These are phyloP conservation scores for Rhizophagus prolifer DNA, from an alignment of 192 early-diverging fungal genomes.

Conservation along the genomic window DNA sequence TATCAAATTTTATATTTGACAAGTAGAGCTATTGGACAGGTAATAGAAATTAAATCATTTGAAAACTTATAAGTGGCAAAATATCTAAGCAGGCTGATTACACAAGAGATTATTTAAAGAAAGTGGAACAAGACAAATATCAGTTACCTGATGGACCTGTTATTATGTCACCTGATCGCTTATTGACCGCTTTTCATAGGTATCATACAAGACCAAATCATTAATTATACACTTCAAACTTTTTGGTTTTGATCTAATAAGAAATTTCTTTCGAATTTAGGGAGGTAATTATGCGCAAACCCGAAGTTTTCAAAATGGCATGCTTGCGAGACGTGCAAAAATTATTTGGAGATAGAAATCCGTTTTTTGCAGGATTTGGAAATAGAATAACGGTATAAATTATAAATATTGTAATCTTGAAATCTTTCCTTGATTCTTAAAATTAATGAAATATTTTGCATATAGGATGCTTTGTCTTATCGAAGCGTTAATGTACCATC, in stretches of 20 bases:
- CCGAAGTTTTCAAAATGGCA: slow-evolving; percentile 97
- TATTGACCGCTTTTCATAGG: slow-evolving; percentile 89
- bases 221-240: neutral
- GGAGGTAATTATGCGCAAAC: slow-evolving; percentile 92
- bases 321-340: slow-evolving; percentile 89
- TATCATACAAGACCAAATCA: slow-evolving; percentile 14
- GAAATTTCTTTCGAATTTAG: slow-evolving; percentile 32
- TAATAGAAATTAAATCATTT: slow-evolving; percentile 8
- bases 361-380: slow-evolving; percentile 97
- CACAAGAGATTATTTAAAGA: slow-evolving; percentile 88
- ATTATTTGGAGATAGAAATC: slow-evolving; percentile 77
- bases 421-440: neutral
- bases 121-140: slow-evolving; percentile 85
- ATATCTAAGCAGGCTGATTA: slow-evolving; percentile 55
- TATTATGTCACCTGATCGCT: slow-evolving; percentile 92
- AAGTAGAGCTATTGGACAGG: slow-evolving; percentile 92
- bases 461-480: slow-evolving; percentile 87
- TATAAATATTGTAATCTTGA: neutral
- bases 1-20: slow-evolving; percentile 96
- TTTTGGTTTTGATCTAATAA: neutral
- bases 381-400: slow-evolving; percentile 81
- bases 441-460: neutral
- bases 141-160: slow-evolving; percentile 92
- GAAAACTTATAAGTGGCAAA: neutral
- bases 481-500: slow-evolving; percentile 90